Percentiles rank a stretch among this genome's conserved stretches.
Evolutionary conservation across 225 moss, liverwort and hornwort species (phyloP).

Genomic region (Pleurozium schreberi): DNA sequence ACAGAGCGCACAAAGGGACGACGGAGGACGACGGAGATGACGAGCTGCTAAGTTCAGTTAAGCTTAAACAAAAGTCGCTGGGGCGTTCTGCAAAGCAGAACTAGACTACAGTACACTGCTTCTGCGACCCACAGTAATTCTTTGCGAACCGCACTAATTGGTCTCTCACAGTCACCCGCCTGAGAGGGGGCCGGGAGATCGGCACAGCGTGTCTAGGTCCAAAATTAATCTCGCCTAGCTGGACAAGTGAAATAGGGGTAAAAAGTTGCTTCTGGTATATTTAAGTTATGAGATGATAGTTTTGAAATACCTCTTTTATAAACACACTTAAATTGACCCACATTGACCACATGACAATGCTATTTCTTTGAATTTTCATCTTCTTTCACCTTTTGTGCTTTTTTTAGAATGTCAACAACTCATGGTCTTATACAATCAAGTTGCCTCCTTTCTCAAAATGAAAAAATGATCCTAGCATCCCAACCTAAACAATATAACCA

Average conservation of each 20-base stretch:
- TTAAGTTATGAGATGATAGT: neutral
- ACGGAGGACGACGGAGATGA: neutral
- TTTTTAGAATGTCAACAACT: neutral
- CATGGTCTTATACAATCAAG: neutral
- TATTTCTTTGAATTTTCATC: too few species aligned
- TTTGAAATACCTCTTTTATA: neutral
- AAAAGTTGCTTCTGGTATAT: too few species aligned
- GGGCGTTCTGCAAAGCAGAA: neutral
- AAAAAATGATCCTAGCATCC: neutral
- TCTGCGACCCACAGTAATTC: neutral
- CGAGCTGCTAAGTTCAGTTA: neutral
- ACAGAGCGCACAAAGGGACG: neutral
- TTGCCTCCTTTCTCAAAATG: neutral
- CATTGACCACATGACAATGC: neutral
- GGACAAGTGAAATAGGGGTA: neutral
- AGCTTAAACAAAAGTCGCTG: neutral
- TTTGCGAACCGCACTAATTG: neutral
- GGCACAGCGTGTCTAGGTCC: neutral
- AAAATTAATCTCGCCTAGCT: neutral
- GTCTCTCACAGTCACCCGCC: too few species aligned
- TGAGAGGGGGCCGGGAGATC: neutral
- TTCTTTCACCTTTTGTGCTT: neutral
- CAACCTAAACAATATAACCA: rapidly evolving
- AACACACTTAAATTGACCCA: neutral
- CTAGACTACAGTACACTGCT: neutral